Base-by-base conservation (phyloP, 345 rosid genomes). In the Sonneratia caseolaris region DNA sequence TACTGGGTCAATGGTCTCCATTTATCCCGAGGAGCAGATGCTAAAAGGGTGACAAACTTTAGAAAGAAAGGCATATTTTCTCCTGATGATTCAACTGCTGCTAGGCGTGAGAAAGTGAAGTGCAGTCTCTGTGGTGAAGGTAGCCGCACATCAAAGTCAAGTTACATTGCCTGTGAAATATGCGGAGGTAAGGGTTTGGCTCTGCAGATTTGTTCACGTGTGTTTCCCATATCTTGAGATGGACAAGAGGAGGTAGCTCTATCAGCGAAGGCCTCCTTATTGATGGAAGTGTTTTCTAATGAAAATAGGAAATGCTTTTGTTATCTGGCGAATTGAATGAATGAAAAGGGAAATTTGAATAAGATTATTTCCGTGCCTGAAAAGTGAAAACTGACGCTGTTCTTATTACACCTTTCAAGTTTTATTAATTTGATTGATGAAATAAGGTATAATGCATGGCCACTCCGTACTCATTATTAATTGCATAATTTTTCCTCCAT, bases 1-100 rank as follows among this genome's bases (percentile, higher is more conserved):
- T 90, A 84, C 85, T 95, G 99, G 99, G 77, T 84, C 79, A 87
- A 92, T 73, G 99, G 99, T 68, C 97, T 95, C 74, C 74, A 18
- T 49, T 77, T 95, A 66, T 90, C 93, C 73, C 72, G 82, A 82
- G 92, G 82, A 74, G 82, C 86, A 51, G 84, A 79, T n/a, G 97
- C 92, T 78, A 88, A 85, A 71, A 83, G 96, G 56, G 87, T 90
- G 68, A 75, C 55, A 59, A 81, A 79, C 64, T 95, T 92, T 79
- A 82, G 79, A 76, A 77, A 70, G 74, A 84, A 78, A 68, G 81
- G 72, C 68, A 70, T 78, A 49, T 69, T 82, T 77, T 78, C 75
- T 72, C 78, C 85, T 65, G 86, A 78, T 72, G 70, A 75, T 51
- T 73, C 74, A 67, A 70, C 77, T 61, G 77, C 64, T 57, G 59